A percentile compares a stretch with the other conserved stretches of the same genome.
These are phyloP conservation scores for Trypanosoma cruzi DNA, from an alignment of 208 protist species.

Conservation along the genomic window DNA sequence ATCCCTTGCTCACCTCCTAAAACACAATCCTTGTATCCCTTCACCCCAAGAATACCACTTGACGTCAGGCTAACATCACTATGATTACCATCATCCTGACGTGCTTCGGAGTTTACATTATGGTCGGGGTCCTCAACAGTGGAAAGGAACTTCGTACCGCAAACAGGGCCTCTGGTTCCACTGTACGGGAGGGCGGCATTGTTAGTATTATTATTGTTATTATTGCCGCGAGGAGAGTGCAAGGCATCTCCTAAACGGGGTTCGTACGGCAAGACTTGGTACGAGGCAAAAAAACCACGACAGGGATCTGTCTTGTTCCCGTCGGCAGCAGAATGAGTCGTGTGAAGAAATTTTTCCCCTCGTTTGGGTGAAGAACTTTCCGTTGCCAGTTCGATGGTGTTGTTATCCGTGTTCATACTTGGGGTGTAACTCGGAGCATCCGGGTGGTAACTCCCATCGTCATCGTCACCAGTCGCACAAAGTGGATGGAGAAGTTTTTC, in stretches of 20 bases:
- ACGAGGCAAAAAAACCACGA: constrained; percentile 12
- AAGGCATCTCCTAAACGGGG: constrained; percentile 22
- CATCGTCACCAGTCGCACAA: not conserved
- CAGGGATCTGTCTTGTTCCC: not conserved
- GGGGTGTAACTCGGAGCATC: no score
- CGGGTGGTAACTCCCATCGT: not conserved
- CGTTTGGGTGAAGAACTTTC: no score
- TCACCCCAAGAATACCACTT: not conserved
- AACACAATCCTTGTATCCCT: constrained; percentile 1
- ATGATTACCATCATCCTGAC: constrained; percentile 1
- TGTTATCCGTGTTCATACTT: no score
- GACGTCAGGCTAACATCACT: constrained; percentile 20
- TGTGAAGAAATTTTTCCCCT: not conserved
- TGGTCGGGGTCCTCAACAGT: not conserved
- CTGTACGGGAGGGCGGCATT: not conserved
- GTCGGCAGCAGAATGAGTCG: not conserved
- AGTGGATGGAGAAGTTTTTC: constrained; percentile 10
- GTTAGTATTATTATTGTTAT: not conserved
- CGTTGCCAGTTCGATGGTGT: no score
- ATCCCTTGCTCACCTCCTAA: not conserved
- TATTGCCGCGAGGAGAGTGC: not conserved
- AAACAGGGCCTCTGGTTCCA: not conserved
- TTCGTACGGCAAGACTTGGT: constrained; percentile 24
- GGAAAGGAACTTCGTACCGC: not conserved
- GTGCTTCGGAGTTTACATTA: not conserved